Evolutionary conservation across 2,329 filamentous ascomycete species (phyloP).

Genomic region (Fusarium sp.): DNA sequence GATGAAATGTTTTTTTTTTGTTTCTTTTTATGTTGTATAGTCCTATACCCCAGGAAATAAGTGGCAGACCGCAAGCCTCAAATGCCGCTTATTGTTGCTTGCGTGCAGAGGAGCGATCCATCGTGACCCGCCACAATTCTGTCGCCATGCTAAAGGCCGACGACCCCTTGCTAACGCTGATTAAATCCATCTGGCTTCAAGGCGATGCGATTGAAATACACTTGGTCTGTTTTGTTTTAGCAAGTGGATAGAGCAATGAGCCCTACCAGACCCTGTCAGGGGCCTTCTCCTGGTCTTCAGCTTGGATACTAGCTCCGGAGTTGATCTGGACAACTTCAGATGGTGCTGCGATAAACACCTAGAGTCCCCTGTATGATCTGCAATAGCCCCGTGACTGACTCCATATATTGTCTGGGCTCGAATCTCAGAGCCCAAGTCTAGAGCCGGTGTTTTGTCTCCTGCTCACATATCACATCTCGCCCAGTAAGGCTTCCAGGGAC

Average conservation of each 20-base stretch:
- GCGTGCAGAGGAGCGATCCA: slow-evolving; percentile 21
- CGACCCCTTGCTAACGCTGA: slow-evolving; percentile 24
- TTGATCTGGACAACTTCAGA: slow-evolving; percentile 9
- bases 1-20: too few species aligned
- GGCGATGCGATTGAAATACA: slow-evolving; percentile 20
- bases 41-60: slow-evolving; percentile 42
- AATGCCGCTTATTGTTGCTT: slow-evolving; percentile 24
- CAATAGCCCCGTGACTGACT: slow-evolving; percentile 21
- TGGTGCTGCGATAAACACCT: slow-evolving; percentile 5
- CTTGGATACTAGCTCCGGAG: neutral
- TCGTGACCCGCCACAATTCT: slow-evolving; percentile 44
- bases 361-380: slow-evolving; percentile 19
- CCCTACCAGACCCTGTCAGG: slow-evolving; percentile 12
- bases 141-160: slow-evolving; percentile 16
- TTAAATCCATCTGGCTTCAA: slow-evolving; percentile 26
- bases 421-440: slow-evolving; percentile 11
- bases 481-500: slow-evolving; percentile 11
- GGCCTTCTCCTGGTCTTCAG: slow-evolving; percentile 3
- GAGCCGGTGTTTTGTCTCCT: slow-evolving; percentile 15
- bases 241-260: slow-evolving; percentile 17
- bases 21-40: too few species aligned
- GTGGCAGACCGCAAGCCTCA: slow-evolving; percentile 13
- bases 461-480: slow-evolving; percentile 7
- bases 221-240: slow-evolving; percentile 31
- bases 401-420: slow-evolving; percentile 3